A percentile compares a stretch with the other conserved stretches of the same genome.
phyloP scores from a whole-genome alignment of 441 rosid species.

The Croton setiger region DNA sequence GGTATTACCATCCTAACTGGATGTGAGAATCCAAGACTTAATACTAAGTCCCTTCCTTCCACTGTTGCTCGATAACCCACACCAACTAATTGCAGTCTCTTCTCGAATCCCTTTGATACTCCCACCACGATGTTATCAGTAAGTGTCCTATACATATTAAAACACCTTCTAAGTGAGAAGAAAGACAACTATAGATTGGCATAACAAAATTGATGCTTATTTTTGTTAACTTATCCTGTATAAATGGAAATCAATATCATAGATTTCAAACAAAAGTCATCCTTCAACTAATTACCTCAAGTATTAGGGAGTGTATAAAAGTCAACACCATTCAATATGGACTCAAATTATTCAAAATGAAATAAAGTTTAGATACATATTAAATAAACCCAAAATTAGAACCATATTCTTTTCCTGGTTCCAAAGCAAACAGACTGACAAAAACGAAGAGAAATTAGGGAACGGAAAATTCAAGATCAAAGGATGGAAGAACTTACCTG shows the following conservation, averaged over 20 bases:
- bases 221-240: not conserved
- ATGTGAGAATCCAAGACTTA: slow-evolving; percentile 86
- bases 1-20: slow-evolving; percentile 89
- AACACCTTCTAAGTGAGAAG: not conserved
- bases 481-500: slow-evolving; percentile 49
- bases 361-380: too few species aligned
- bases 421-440: not conserved
- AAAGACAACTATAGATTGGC: not conserved
- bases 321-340: too few species aligned
- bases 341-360: too few species aligned
- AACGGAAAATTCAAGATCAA: not conserved
- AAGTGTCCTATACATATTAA: slow-evolving; percentile 52
- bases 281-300: not conserved
- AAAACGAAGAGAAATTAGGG: not conserved
- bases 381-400: not conserved
- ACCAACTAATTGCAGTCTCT: slow-evolving; percentile 71
- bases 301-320: too few species aligned
- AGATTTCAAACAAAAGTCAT: not conserved
- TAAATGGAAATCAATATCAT: not conserved
- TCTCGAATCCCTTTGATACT: slow-evolving; percentile 94
- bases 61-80: slow-evolving; percentile 83
- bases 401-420: not conserved
- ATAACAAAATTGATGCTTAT: not conserved
- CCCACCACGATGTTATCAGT: slow-evolving; percentile 94
- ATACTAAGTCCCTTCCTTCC: slow-evolving; percentile 75